These are phyloP conservation scores for Cladosporium sphaerospermum DNA, from an alignment of 2,329 filamentous ascomycete species.

Conservation along the genomic window DNA sequence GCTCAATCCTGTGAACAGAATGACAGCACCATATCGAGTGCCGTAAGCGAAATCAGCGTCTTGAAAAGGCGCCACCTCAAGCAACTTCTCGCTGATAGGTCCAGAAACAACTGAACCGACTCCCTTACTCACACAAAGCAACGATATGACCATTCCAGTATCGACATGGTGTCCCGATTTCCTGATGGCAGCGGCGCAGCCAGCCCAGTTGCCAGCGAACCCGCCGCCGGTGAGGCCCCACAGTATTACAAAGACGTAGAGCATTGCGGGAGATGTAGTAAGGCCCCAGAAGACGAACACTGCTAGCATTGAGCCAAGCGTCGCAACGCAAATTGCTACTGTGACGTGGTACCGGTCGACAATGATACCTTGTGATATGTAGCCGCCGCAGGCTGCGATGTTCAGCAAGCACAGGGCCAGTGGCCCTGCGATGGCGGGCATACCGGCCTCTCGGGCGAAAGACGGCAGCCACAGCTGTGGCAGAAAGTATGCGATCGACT, in stretches of 20 bases:
- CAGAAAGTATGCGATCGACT: constrained; percentile 40
- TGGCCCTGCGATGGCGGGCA: constrained; percentile 31
- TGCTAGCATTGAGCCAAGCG: constrained; percentile 31
- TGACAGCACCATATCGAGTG: constrained; percentile 9
- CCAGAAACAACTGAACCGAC: constrained; percentile 10
- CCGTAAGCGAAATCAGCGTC: constrained; percentile 11
- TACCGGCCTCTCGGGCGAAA: constrained; percentile 33
- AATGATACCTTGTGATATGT: constrained; percentile 34
- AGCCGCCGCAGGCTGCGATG: constrained; percentile 32
- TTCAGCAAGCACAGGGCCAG: constrained; percentile 37
- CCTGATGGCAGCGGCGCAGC: constrained; percentile 20
- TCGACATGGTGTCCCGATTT: constrained; percentile 11
- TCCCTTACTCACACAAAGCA: constrained; percentile 13
- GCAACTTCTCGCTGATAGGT: constrained; percentile 11
- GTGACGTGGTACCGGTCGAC: constrained; percentile 36
- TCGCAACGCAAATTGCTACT: constrained; percentile 33
- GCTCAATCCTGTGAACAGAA: constrained; percentile 5
- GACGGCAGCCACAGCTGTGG: constrained; percentile 39
- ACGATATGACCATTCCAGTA: constrained; percentile 13
- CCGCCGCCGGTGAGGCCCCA: constrained; percentile 40
- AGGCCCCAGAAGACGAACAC: constrained; percentile 44
- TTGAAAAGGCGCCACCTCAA: neutral
- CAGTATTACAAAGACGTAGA: constrained; percentile 39
- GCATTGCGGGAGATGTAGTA: constrained; percentile 35
- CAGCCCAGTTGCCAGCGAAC: constrained; percentile 32